Evolutionary conservation across 2,329 filamentous ascomycete species (phyloP), one percentile per base, ranked within the genome.

Genomic region (Pseudovirgaria hyperparasitica): DNA sequence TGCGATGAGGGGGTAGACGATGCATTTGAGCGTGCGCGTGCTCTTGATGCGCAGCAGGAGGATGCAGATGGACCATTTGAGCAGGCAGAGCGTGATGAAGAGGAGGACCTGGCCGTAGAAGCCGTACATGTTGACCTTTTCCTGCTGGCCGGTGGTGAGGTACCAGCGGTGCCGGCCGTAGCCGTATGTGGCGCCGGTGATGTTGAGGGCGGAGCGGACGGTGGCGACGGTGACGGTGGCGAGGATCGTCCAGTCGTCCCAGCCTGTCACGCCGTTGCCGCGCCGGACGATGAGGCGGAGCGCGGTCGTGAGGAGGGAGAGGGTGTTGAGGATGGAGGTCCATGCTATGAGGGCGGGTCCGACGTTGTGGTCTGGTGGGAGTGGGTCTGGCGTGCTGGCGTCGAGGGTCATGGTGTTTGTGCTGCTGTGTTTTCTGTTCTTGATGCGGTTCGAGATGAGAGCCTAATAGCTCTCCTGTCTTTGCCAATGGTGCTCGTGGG

Each of bases 11-110:
- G 19, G 22, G 17, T 43, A 56, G 1, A 59, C 36, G 5, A 46
- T 39, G 6, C 37, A 45, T 26, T 37, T 46, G 9, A 58, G 35
- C 20, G 26, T 24, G 25, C 25, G 43, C 3, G 50, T 49, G 22
- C 54, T 42, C 32, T 59, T 58, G 39, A 62, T 58, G 9, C 57
- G 50, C 4, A 61, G 36, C 2, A 61, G 37, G 6, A 62, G 39
- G 9, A 61, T 33, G 36, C 57, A 47, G 26, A 62, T 60, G 4
- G 55, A 60, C 16, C 53, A 42, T 30, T 62, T 62, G 23, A 62
- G 42, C 2, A 60, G 29, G 20, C 50, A 55, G 18, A 60, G 49
- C 21, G 46, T 49, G 8, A 43, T 39, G 31, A 60, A 62, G 3
- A 62, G 46, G 12, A 58, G 39, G 9, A 60, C 41, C 38, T 60